Percentiles rank a stretch among this genome's conserved stretches.
Conservation (phyloP, 2,329 filamentous ascomycete species). For the Fusarium sp. region DNA sequence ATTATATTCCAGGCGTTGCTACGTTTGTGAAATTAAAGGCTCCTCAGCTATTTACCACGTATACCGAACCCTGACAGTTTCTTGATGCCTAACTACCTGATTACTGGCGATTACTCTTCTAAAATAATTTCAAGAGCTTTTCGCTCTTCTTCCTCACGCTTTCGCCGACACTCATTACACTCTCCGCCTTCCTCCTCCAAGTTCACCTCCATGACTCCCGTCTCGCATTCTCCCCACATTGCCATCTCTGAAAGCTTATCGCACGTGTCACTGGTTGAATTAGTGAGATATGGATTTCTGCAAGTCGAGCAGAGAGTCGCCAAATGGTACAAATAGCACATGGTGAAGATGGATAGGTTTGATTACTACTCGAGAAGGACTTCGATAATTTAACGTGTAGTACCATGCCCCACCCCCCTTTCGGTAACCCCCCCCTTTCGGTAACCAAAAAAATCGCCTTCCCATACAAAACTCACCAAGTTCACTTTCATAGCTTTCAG, state of each 20-base stretch:
- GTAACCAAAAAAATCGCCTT: too few species aligned
- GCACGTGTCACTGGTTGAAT: background rate
- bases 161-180: background rate
- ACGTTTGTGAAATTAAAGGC: rapidly evolving
- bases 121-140: background rate
- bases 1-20: rapidly evolving
- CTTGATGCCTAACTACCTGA: background rate
- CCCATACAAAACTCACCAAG: too few species aligned
- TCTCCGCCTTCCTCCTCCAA: background rate
- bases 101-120: background rate
- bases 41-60: rapidly evolving
- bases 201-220: background rate
- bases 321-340: background rate
- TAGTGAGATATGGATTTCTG: background rate
- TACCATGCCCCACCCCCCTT: too few species aligned
- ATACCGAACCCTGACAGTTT: rapidly evolving
- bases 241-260: background rate
- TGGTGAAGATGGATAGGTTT: background rate
- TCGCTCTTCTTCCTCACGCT: background rate
- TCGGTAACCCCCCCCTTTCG: too few species aligned
- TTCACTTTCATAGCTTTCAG: too few species aligned
- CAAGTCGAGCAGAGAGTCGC: background rate
- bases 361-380: too few species aligned
- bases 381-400: too few species aligned
- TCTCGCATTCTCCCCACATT: background rate